Conservation (phyloP, 2,329 filamentous ascomycete species). For the Stromatinia cepivora region DNA sequence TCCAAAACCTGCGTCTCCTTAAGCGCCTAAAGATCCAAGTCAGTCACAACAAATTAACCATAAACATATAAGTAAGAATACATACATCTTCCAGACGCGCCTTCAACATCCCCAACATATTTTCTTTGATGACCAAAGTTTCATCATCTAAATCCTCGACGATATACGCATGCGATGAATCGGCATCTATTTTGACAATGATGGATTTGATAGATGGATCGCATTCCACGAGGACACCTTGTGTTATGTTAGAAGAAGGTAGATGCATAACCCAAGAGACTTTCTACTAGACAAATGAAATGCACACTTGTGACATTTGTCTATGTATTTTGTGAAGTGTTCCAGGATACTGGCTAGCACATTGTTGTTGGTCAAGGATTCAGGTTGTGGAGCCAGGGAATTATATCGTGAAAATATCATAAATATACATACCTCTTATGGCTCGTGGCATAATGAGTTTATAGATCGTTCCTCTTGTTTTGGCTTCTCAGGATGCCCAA, state of each 20-base stretch:
- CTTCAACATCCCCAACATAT: conserved; percentile 69
- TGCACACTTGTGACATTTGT: neutral
- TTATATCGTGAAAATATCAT: neutral
- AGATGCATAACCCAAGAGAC: too few species aligned
- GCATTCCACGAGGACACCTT: conserved; percentile 74
- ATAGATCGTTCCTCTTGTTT: neutral
- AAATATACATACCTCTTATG: conserved; percentile 50
- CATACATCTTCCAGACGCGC: conserved; percentile 65
- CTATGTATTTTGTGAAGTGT: neutral
- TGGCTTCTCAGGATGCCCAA: neutral
- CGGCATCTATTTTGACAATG: conserved; percentile 72
- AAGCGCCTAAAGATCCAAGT: conserved; percentile 31
- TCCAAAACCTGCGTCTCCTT: conserved; percentile 39
- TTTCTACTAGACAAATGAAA: neutral
- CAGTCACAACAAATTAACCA: conserved; percentile 16
- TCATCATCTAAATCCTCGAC: conserved; percentile 80
- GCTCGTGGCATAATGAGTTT: conserved; percentile 53
- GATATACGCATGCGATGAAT: conserved; percentile 66
- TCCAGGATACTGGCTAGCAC: neutral
- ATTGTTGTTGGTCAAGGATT: neutral
- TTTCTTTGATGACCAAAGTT: conserved; percentile 72
- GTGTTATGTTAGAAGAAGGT: neutral
- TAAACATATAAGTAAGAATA: conserved; percentile 27
- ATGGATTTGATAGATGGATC: conserved; percentile 88
- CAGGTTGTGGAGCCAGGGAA: neutral